Percentiles rank a stretch among this genome's conserved stretches.
Evolutionary conservation across 2,329 filamentous ascomycete genomes (phyloP).

Genomic region (Xylaria sp.): DNA sequence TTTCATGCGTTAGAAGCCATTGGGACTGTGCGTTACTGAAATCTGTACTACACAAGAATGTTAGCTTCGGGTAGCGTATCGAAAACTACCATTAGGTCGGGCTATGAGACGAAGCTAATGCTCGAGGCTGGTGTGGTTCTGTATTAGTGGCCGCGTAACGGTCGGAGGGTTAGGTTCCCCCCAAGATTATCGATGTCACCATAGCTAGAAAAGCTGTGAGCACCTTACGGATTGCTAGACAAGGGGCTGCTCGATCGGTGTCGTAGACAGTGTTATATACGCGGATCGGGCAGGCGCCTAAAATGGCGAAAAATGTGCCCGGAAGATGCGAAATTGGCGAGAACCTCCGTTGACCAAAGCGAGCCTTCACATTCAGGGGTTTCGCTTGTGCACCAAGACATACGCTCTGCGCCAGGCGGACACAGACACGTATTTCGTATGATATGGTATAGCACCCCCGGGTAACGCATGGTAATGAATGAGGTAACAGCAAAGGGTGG

Average conservation of each 20-base stretch:
- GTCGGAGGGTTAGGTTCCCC: background rate
- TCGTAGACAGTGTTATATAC: background rate
- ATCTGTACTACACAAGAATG: background rate
- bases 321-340: slow-evolving; percentile 8
- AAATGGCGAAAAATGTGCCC: background rate
- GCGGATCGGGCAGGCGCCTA: background rate
- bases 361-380: background rate
- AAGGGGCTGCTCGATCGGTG: background rate
- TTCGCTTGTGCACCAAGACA: background rate
- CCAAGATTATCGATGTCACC: background rate
- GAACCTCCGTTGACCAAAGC: background rate
- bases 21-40: too few relatives aligned
- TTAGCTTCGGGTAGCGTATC: background rate
- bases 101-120: background rate
- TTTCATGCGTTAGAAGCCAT: too few relatives aligned
- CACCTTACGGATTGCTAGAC: background rate
- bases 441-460: background rate
- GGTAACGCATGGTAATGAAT: slow-evolving; percentile 14
- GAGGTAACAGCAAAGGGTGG: slow-evolving; percentile 12
- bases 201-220: background rate
- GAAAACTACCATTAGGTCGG: background rate
- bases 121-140: background rate
- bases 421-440: background rate
- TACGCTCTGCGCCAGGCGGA: background rate
- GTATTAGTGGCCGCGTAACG: background rate